Base-by-base conservation (phyloP, 768 basidiomycete species). In the Termitomyces sp. region DNA sequence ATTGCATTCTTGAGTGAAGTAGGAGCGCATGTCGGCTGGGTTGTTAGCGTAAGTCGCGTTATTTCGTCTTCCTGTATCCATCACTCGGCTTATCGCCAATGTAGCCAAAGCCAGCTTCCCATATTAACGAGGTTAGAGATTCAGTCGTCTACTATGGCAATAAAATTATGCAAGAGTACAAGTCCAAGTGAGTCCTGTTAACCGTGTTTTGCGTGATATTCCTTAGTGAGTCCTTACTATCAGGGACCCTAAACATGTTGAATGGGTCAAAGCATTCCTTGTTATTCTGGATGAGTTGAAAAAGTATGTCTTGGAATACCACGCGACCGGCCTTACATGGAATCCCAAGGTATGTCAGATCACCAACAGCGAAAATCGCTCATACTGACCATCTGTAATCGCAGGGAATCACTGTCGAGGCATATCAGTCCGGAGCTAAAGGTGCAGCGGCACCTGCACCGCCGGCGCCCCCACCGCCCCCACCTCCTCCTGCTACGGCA, bases 121-220 rank as follows among this genome's bases (percentile, higher is more conserved):
- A 83, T 65, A 79, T 98, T n/a, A 78, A 74, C 17, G 92, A 95
- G 53, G 83, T 90, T 73, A 96, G 91, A 74, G 94, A 98, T 31
- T 85, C 91, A 4, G 84, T 89, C 11, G 81, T 85, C 69, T 99
- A 93, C 76, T 98, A 94, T 72, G 88, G 87, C 1, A 93, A 97
- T 74, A 86, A 88, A 61, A 83, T 98, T 50, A 87, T 94, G 74
- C 93, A 94, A 73, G 93, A 96, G 64, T 93, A 83, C 81, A 98
- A 94, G 73, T 92, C 93, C 7, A 93, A 92, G 96, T 94, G 62
- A 60, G 90, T 64, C 42, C 48, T 48, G 29, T 43, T 51, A 15
- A 48, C 34, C n/a, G 29, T 50, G 25, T 42, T 20, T 56, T 34
- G 29, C 42, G 34, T 36, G 15, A 55, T n/a, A 47, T 56, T 45